Percentiles rank a stretch among this genome's conserved stretches.
Conservation (phyloP, 2,329 filamentous ascomycete species). For the Epichloe gansuensis region DNA sequence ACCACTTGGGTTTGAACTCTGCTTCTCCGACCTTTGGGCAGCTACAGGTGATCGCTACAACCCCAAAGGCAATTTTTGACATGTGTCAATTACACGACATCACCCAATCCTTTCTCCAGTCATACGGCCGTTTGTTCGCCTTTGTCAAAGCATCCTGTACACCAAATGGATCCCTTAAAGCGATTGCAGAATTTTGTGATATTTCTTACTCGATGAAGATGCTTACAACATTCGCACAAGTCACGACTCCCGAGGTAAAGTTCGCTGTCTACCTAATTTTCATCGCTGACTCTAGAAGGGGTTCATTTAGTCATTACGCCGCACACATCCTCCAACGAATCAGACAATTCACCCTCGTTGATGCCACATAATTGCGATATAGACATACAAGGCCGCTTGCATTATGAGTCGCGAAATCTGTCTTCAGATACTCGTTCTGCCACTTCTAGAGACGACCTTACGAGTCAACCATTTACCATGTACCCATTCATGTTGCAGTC, state of each 20-base stretch:
- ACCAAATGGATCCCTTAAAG: conserved; percentile 31
- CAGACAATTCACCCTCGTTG: conserved; percentile 7
- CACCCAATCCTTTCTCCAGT: conserved; percentile 25
- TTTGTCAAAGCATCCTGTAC: conserved; percentile 31
- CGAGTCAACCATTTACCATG: conserved; percentile 16
- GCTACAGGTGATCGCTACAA: conserved; percentile 16
- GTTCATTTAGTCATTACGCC: conserved; percentile 14
- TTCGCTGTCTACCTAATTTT: no score
- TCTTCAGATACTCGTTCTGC: conserved; percentile 4
- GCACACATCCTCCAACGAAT: conserved; percentile 4
- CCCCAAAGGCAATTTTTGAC: conserved; percentile 10
- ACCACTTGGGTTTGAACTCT: background rate
- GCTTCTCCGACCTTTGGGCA: conserved; percentile 13
- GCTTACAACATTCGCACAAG: conserved; percentile 22
- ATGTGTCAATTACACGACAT: conserved; percentile 24
- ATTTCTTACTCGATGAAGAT: conserved; percentile 29
- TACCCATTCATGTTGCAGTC: conserved; percentile 23
- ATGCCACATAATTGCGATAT: conserved; percentile 4
- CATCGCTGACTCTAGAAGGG: conserved; percentile 8
- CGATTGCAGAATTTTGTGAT: conserved; percentile 42
- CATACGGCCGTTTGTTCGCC: conserved; percentile 40
- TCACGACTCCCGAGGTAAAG: conserved; percentile 16
- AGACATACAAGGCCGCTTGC: background rate
- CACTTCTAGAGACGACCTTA: conserved; percentile 9
- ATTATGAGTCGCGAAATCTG: conserved; percentile 6